Conservation (phyloP, 208 protist species). For the Balamuthia mandrillaris region DNA sequence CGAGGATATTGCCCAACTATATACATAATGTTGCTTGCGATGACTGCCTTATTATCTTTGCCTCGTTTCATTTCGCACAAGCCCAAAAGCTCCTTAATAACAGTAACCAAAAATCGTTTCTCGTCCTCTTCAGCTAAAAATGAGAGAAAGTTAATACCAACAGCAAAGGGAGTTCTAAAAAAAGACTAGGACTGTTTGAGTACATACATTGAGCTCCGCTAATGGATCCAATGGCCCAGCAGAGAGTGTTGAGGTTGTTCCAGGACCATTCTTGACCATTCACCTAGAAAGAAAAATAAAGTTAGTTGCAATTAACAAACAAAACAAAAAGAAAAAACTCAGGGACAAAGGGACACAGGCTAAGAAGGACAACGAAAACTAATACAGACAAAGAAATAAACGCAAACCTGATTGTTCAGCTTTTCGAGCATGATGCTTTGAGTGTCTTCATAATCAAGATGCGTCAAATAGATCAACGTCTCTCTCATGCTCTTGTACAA, state of each 20-base stretch:
- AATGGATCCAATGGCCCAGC: constrained; percentile 98
- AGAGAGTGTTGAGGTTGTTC: constrained; percentile 96
- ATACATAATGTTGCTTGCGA: constrained; percentile 99
- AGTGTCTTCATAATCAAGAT: constrained; percentile 90
- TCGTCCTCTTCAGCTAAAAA: constrained; percentile 85
- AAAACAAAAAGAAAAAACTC: background rate
- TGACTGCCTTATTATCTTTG: constrained; percentile 96
- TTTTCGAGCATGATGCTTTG: constrained; percentile 91
- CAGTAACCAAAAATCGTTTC: constrained; percentile 93
- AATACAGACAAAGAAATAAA: background rate
- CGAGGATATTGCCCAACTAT: constrained; percentile 98
- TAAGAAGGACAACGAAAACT: constrained; percentile 7
- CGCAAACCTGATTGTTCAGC: constrained; percentile 58
- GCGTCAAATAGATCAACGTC: constrained; percentile 94
- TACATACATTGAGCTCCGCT: constrained; percentile 83
- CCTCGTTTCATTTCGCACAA: constrained; percentile 90
- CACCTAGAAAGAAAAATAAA: constrained; percentile 36
- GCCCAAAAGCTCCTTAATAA: constrained; percentile 95
- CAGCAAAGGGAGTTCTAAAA: constrained; percentile 8
- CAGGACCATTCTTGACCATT: constrained; percentile 90
- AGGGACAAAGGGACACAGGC: background rate
- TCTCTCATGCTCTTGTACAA: constrained; percentile 96
- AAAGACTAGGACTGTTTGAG: background rate
- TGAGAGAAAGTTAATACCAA: background rate
- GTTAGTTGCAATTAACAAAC: background rate